Evolutionary conservation across 1,284 basidiomycete species (phyloP).

Genomic region (Sphaerobolus stellatus): DNA sequence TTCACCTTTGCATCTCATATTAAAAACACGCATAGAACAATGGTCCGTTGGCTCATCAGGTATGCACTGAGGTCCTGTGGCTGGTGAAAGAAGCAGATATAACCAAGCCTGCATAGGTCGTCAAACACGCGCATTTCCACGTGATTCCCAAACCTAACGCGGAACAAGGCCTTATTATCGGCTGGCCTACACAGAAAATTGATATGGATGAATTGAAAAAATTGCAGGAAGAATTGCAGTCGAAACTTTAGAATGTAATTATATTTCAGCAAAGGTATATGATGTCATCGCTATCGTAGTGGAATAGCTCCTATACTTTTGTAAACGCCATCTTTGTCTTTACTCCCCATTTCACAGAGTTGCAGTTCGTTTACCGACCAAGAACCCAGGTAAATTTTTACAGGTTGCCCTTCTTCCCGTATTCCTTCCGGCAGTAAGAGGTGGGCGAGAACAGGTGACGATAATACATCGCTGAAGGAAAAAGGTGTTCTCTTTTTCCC

Average conservation of each 20-base stretch:
- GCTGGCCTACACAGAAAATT: slow-evolving; percentile 62
- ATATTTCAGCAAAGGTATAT: too few species aligned
- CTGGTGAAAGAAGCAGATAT: neutral
- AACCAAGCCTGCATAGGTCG: slow-evolving; percentile 43
- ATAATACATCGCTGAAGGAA: neutral
- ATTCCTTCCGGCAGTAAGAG: neutral
- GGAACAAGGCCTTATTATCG: slow-evolving; percentile 71
- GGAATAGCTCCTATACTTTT: slow-evolving; percentile 38
- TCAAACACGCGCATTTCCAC: slow-evolving; percentile 89
- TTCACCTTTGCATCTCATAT: neutral
- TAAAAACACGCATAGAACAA: slow-evolving; percentile 62
- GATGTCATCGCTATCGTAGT: too few species aligned
- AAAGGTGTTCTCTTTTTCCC: neutral
- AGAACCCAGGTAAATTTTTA: slow-evolving; percentile 43
- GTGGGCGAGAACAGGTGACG: neutral
- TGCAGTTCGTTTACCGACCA: slow-evolving; percentile 53
- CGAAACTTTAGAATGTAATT: too few species aligned
- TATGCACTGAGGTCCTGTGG: slow-evolving; percentile 23
- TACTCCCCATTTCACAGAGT: slow-evolving; percentile 62
- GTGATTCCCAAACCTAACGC: slow-evolving; percentile 80
- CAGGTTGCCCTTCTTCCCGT: slow-evolving; percentile 13
- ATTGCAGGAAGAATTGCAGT: slow-evolving; percentile 53
- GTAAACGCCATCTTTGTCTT: slow-evolving; percentile 54
- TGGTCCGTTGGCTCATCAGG: slow-evolving; percentile 81
- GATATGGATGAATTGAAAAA: slow-evolving; percentile 62